Evolutionary conservation across 2,329 filamentous ascomycete species (phyloP).

Genomic region (Diplodia corticola): DNA sequence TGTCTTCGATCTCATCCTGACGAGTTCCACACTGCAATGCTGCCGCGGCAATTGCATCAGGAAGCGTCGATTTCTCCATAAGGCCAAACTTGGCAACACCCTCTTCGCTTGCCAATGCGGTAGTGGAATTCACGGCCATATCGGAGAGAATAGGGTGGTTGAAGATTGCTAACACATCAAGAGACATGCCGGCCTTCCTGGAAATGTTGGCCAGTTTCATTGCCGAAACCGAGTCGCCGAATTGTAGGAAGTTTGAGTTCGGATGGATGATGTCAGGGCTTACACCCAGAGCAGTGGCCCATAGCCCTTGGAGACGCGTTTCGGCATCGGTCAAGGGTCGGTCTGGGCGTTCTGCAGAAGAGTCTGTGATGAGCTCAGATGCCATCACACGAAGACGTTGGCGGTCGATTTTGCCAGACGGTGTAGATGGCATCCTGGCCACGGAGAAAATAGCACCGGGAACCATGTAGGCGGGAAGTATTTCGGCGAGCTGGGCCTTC

Average conservation of each 20-base stretch:
- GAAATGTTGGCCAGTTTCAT: conserved; percentile 29
- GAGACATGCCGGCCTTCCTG: no score
- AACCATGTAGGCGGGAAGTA: conserved; percentile 4
- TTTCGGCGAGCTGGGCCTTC: background rate
- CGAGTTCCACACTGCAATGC: conserved; percentile 32
- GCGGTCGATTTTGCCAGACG: background rate
- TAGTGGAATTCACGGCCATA: no score
- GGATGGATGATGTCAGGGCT: background rate
- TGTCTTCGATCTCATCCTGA: conserved; percentile 35
- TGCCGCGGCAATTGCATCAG: background rate
- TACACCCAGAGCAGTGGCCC: background rate
- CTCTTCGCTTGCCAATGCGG: no score
- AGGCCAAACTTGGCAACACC: no score
- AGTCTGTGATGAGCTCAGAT: background rate
- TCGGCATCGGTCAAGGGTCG: background rate
- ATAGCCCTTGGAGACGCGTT: background rate
- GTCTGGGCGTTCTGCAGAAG: background rate
- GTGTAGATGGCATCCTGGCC: background rate
- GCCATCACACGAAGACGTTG: background rate
- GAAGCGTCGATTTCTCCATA: no score
- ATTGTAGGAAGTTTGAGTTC: conserved; percentile 30
- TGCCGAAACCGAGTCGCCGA: conserved; percentile 39
- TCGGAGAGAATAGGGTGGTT: no score
- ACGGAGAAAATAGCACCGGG: background rate
- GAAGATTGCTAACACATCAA: no score